Conservation (phyloP, 805 yeast species). For the Candida yuanshanica region DNA sequence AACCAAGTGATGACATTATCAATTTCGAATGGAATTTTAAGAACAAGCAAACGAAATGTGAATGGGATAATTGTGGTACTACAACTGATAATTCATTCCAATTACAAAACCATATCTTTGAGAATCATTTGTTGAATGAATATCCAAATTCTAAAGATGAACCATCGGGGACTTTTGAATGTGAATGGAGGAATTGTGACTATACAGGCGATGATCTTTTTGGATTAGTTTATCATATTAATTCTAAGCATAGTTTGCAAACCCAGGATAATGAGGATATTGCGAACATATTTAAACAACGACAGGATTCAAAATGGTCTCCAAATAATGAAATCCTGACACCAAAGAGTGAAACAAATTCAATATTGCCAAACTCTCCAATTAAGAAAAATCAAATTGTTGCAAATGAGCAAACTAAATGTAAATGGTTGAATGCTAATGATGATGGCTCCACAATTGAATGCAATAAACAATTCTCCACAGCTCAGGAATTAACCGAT, state of each 20-base stretch:
- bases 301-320: background rate
- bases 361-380: background rate
- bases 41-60: conserved; percentile 44
- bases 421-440: conserved; percentile 17
- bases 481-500: conserved; percentile 58
- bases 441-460: conserved; percentile 2
- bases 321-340: background rate
- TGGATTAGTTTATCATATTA: conserved; percentile 54
- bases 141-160: conserved; percentile 7
- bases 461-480: conserved; percentile 47
- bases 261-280: conserved; percentile 13
- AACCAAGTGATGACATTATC: conserved; percentile 8
- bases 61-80: conserved; percentile 63
- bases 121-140: conserved; percentile 37
- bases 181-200: conserved; percentile 77
- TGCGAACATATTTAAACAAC: background rate
- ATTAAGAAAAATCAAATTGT: background rate
- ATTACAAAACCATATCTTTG: conserved; percentile 47
- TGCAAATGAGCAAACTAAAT: conserved; percentile 15
- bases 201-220: conserved; percentile 49
- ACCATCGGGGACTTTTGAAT: conserved; percentile 24
- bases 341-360: background rate
- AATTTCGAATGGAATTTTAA: conserved; percentile 26
- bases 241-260: conserved; percentile 37
- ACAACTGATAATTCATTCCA: conserved; percentile 33